phyloP scores from a whole-genome alignment of 306 rosid genomes.

The Castanea crenata region DNA sequence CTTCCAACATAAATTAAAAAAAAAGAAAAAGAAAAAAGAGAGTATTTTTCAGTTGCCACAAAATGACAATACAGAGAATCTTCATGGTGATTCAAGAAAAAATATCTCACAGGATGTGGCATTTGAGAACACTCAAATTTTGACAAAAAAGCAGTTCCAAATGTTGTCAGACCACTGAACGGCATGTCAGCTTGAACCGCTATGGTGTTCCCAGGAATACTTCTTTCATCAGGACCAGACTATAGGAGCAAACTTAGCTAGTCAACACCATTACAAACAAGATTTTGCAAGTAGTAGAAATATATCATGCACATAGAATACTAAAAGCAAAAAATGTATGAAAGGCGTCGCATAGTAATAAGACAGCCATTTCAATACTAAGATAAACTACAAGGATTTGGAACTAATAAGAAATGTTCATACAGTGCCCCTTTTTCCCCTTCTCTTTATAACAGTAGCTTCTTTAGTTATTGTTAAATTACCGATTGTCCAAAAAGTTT shows the following conservation, averaged over 20 bases:
- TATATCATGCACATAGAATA: not conserved
- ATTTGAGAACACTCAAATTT: constrained; percentile 96
- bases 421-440: not conserved
- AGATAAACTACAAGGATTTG: not conserved
- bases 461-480: not conserved
- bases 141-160: constrained; percentile 87
- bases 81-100: constrained; percentile 2
- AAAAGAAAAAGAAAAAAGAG: constrained; percentile 5
- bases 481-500: too few species aligned
- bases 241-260: constrained; percentile 17
- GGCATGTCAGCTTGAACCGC: constrained; percentile 99
- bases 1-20: constrained; percentile 29
- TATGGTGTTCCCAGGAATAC: constrained; percentile 91
- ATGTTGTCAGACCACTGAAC: constrained; percentile 75
- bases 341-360: not conserved
- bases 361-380: not conserved
- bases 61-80: not conserved
- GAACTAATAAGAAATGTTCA: not conserved
- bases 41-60: constrained; percentile 13
- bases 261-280: not conserved
- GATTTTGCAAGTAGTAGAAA: not conserved
- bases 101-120: constrained; percentile 82
- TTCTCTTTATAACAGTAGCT: not conserved
- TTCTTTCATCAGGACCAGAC: constrained; percentile 97
- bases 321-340: not conserved